Evolutionary conservation across 176 grass and related monocot species (phyloP).

Genomic region (Rhynchospora pubera): DNA sequence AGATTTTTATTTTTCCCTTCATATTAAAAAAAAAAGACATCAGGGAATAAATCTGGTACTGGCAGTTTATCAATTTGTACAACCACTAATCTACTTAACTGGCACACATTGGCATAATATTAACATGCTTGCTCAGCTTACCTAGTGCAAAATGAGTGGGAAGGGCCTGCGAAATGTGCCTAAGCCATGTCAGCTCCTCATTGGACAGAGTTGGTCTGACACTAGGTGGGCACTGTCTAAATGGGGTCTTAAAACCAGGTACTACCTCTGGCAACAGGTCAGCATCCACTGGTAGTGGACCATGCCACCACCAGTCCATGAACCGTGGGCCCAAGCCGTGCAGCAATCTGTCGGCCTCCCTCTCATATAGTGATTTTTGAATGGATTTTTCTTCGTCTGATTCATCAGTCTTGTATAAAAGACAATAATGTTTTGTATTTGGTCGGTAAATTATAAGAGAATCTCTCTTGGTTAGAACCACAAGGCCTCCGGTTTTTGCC

Average conservation of each 20-base stretch:
- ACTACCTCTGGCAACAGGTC: constrained; percentile 68
- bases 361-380: constrained; percentile 65
- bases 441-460: constrained; percentile 58
- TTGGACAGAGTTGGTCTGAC: constrained; percentile 45
- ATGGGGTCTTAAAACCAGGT: constrained; percentile 51
- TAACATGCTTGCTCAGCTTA: constrained; percentile 17
- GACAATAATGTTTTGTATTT: constrained; percentile 24
- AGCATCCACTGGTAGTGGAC: constrained; percentile 84
- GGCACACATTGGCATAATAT: not conserved
- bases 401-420: constrained; percentile 12
- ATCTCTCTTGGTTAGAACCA: constrained; percentile 62
- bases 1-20: constrained; percentile 71
- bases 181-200: constrained; percentile 68
- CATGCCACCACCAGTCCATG: constrained; percentile 96
- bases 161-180: constrained; percentile 59
- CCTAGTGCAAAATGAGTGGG: constrained; percentile 93
- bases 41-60: not conserved
- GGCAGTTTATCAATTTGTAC: not conserved
- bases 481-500: constrained; percentile 78
- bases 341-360: constrained; percentile 71
- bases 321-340: constrained; percentile 76
- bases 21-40: not conserved
- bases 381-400: constrained; percentile 23
- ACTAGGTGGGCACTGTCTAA: constrained; percentile 58
- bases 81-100: not conserved